Percentiles rank a stretch among this genome's conserved stretches.
These are phyloP conservation scores for Elaeis oleifera DNA, from an alignment of 202 grass and related monocot species.

Conservation along the genomic window DNA sequence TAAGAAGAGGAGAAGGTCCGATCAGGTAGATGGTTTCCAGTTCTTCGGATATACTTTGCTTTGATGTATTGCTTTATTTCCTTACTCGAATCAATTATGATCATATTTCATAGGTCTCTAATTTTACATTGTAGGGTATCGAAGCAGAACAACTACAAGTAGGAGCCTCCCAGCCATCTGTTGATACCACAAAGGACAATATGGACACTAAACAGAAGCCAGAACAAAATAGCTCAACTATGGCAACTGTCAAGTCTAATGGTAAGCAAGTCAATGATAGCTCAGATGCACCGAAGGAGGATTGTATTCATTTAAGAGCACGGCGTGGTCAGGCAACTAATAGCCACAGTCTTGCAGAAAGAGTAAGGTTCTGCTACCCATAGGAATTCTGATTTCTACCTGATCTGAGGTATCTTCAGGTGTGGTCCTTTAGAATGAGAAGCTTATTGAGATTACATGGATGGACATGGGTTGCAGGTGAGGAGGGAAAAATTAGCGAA, in stretches of 20 bases:
- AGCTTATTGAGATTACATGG: background rate
- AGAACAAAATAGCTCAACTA: constrained; percentile 46
- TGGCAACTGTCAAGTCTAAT: constrained; percentile 35
- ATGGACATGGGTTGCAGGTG: constrained; percentile 32
- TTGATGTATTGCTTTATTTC: background rate
- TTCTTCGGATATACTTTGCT: too few relatives aligned
- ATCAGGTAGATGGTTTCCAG: constrained; percentile 42
- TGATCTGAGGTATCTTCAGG: too few relatives aligned
- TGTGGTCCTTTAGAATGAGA: too few relatives aligned
- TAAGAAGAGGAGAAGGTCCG: constrained; percentile 65
- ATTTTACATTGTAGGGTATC: constrained; percentile 28
- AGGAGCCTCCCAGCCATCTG: constrained; percentile 28
- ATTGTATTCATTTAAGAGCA: constrained; percentile 89
- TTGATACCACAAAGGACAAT: constrained; percentile 41
- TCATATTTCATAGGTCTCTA: background rate
- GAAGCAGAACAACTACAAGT: constrained; percentile 35
- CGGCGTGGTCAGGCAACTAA: constrained; percentile 88
- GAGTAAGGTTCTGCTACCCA: constrained; percentile 29
- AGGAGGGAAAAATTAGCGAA: constrained; percentile 95
- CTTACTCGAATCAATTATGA: too few relatives aligned
- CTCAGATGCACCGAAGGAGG: constrained; percentile 44
- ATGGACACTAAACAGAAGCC: constrained; percentile 50
- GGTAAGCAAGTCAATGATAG: constrained; percentile 55
- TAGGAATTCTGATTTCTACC: background rate
- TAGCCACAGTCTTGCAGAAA: constrained; percentile 92